These are phyloP conservation scores for Aspergillus sclerotiicarbonarius DNA, from an alignment of 495 filamentous ascomycete genomes.

Conservation along the genomic window DNA sequence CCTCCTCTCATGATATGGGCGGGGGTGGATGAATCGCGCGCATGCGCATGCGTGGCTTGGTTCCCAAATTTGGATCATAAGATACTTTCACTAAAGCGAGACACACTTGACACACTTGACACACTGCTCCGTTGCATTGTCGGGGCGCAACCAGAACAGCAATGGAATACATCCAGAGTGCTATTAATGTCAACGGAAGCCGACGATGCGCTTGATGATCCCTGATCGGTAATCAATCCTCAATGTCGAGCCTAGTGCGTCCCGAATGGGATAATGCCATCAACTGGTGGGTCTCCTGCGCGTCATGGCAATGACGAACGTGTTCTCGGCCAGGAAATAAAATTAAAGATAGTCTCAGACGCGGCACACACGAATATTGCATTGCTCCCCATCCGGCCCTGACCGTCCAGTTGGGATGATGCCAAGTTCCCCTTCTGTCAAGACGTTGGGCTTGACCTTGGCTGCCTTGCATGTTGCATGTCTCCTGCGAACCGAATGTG, in stretches of 20 bases:
- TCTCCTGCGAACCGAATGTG: not conserved
- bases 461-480: no score
- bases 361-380: not conserved
- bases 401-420: no score
- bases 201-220: not conserved
- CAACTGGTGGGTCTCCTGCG: not conserved
- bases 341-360: not conserved
- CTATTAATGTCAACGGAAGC: not conserved
- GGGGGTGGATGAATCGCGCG: not conserved
- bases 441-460: no score
- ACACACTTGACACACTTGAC: not conserved
- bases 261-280: constrained; percentile 1
- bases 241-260: not conserved
- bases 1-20: not conserved
- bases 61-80: not conserved
- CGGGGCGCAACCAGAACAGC: not conserved
- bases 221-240: not conserved
- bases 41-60: not conserved
- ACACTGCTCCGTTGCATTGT: not conserved
- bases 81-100: not conserved
- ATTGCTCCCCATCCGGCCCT: no score
- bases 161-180: no score
- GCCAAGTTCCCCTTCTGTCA: no score
- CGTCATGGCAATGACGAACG: constrained; percentile 3
- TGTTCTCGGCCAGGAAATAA: not conserved